Evolutionary conservation across 495 filamentous ascomycete genomes (phyloP).

Genomic region (Echria macrotheca): DNA sequence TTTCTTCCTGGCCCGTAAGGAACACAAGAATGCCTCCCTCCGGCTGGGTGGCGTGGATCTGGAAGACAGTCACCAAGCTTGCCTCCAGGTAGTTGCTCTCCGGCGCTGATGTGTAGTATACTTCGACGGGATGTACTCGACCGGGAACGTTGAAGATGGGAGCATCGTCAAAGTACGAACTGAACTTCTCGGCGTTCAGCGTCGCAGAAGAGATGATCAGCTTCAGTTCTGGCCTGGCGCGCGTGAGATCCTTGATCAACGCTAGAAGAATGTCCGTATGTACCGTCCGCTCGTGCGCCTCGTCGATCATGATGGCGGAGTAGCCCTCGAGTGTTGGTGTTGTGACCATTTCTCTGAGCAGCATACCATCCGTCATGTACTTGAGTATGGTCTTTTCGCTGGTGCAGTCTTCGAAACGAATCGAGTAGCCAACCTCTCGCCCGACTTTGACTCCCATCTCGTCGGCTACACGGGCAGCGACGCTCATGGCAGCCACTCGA

Average conservation of each 20-base stretch:
- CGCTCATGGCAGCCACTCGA: constrained; percentile 93
- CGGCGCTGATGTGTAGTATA: constrained; percentile 86
- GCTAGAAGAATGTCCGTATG: constrained; percentile 89
- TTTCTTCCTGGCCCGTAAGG: constrained; percentile 86
- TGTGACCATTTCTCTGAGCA: constrained; percentile 84
- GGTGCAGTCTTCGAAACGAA: constrained; percentile 92
- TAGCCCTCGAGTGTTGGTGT: constrained; percentile 85
- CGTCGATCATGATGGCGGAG: constrained; percentile 90
- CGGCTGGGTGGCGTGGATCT: constrained; percentile 87
- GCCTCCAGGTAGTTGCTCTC: constrained; percentile 94
- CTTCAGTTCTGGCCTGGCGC: constrained; percentile 81
- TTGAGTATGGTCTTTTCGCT: constrained; percentile 90
- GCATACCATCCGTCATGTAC: constrained; percentile 98
- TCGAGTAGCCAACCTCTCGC: constrained; percentile 90
- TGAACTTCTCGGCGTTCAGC: constrained; percentile 91
- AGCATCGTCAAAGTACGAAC: constrained; percentile 86
- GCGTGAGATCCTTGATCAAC: constrained; percentile 85
- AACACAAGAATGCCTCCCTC: constrained; percentile 88
- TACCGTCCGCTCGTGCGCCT: constrained; percentile 91
- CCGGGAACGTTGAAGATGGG: constrained; percentile 97
- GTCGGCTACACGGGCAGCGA: constrained; percentile 89
- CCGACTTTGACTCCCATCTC: constrained; percentile 90
- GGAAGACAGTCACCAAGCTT: constrained; percentile 88
- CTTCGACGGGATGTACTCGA: constrained; percentile 82
- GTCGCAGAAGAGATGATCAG: constrained; percentile 92